Evolutionary conservation across 2,329 filamentous ascomycete species (phyloP).

Genomic region (Penicillium sp.): DNA sequence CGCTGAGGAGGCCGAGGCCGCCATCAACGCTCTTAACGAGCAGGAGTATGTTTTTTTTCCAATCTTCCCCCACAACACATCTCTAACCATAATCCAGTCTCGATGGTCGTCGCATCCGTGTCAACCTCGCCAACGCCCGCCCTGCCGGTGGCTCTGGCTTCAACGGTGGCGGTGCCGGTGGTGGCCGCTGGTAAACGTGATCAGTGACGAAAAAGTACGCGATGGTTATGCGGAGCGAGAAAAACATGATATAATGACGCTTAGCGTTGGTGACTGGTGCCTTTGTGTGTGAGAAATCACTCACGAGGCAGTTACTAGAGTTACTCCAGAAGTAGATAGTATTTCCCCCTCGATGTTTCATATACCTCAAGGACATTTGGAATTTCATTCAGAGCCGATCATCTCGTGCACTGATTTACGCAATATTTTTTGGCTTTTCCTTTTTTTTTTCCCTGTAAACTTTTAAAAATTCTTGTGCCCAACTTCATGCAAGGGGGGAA

Average conservation of each 20-base stretch:
- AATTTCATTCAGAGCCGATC: slow-evolving; percentile 4
- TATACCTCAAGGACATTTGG: slow-evolving; percentile 8
- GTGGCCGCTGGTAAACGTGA: slow-evolving; percentile 6
- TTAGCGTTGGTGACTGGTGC: slow-evolving; percentile 7
- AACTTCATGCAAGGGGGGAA: neutral
- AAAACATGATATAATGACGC: slow-evolving; percentile 8
- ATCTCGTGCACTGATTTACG: neutral
- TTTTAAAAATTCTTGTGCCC: neutral
- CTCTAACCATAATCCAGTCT: neutral
- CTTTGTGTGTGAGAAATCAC: slow-evolving; percentile 1
- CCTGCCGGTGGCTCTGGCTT: slow-evolving; percentile 1
- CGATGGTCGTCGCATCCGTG: slow-evolving; percentile 14
- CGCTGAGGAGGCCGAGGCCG: slow-evolving; percentile 12
- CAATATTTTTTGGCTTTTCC: neutral
- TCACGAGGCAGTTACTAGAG: slow-evolving; percentile 1
- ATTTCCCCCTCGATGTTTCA: slow-evolving; percentile 5
- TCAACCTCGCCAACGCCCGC: slow-evolving; percentile 15
- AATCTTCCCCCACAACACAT: neutral
- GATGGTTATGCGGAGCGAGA: slow-evolving; percentile 6
- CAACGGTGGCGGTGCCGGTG: neutral
- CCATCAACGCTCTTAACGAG: slow-evolving; percentile 13
- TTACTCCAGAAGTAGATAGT: slow-evolving; percentile 9
- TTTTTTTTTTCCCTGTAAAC: neutral
- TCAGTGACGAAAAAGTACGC: slow-evolving; percentile 3
- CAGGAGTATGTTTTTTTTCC: slow-evolving; percentile 11